These are phyloP conservation scores for Magnusiomyces fungicola DNA, from an alignment of 1,139 yeast species.

Conservation along the genomic window DNA sequence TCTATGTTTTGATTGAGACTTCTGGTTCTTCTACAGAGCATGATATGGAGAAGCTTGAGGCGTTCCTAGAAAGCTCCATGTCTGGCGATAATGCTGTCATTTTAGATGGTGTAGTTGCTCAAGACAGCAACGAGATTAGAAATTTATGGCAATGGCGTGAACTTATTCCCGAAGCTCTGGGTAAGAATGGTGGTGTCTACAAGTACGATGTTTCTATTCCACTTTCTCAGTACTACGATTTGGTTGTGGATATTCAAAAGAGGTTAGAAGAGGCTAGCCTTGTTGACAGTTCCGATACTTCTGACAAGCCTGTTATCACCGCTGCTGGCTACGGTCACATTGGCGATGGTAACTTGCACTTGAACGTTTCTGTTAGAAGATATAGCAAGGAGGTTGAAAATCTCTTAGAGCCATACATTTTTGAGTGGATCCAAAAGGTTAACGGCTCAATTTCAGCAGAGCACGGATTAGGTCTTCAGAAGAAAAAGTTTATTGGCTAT, in stretches of 20 bases:
- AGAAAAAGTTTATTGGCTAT: slow-evolving; percentile 80
- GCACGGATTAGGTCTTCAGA: slow-evolving; percentile 95
- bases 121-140: slow-evolving; percentile 74
- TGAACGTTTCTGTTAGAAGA: slow-evolving; percentile 83
- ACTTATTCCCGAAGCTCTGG: slow-evolving; percentile 81
- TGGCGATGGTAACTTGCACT: slow-evolving; percentile 93
- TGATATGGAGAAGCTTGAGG: slow-evolving; percentile 48
- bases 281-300: slow-evolving; percentile 30
- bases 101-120: slow-evolving; percentile 90
- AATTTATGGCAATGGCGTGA: slow-evolving; percentile 96
- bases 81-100: slow-evolving; percentile 37
- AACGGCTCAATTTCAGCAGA: slow-evolving; percentile 93
- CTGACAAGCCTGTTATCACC: slow-evolving; percentile 72
- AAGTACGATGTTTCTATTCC: slow-evolving; percentile 95
- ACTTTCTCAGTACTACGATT: slow-evolving; percentile 63
- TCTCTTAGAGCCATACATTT: slow-evolving; percentile 83
- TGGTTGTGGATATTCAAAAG: slow-evolving; percentile 66
- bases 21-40: slow-evolving; percentile 82
- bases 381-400: slow-evolving; percentile 71
- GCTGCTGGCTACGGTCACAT: slow-evolving; percentile 94
- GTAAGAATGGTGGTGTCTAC: slow-evolving; percentile 86
- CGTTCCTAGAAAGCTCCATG: slow-evolving; percentile 76
- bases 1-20: slow-evolving; percentile 86
- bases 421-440: slow-evolving; percentile 73
- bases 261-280: slow-evolving; percentile 51